A percentile compares a stretch with the other conserved stretches of the same genome.
Evolutionary conservation across 805 yeast species (phyloP).

Genomic region (Ogataea paradorogensis): DNA sequence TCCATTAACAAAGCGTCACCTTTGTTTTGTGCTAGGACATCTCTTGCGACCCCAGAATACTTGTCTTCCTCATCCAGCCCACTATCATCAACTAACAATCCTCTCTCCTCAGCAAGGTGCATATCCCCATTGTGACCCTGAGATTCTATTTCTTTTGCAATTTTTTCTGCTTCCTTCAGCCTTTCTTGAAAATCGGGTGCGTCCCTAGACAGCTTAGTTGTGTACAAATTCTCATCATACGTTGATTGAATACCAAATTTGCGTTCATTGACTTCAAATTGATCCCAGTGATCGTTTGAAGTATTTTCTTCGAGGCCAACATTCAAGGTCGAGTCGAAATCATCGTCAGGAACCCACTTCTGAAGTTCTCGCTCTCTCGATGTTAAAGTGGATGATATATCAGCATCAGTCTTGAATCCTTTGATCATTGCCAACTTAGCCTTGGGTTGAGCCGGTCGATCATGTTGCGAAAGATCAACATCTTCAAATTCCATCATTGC

Average conservation of each 20-base stretch:
- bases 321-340: conserved; percentile 15
- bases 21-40: conserved; percentile 21
- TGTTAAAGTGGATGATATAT: conserved; percentile 58
- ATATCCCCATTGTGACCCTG: conserved; percentile 61
- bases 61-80: conserved; percentile 95
- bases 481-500: conserved; percentile 45
- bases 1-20: conserved; percentile 30
- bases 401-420: conserved; percentile 79
- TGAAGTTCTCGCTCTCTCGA: conserved; percentile 70
- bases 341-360: conserved; percentile 77
- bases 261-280: conserved; percentile 84
- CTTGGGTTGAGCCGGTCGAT: neutral
- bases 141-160: conserved; percentile 82
- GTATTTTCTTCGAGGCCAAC: conserved; percentile 37
- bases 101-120: conserved; percentile 92
- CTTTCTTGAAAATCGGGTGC: conserved; percentile 73
- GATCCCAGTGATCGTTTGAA: conserved; percentile 67
- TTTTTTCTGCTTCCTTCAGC: conserved; percentile 64
- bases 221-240: conserved; percentile 82
- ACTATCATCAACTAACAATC: conserved; percentile 68
- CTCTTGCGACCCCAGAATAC: conserved; percentile 86
- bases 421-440: conserved; percentile 13
- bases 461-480: conserved; percentile 32
- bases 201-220: conserved; percentile 66
- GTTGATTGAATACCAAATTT: conserved; percentile 86